These are phyloP conservation scores for Cnidoscolus chayamansa DNA, from an alignment of 441 rosid species.

Conservation along the genomic window DNA sequence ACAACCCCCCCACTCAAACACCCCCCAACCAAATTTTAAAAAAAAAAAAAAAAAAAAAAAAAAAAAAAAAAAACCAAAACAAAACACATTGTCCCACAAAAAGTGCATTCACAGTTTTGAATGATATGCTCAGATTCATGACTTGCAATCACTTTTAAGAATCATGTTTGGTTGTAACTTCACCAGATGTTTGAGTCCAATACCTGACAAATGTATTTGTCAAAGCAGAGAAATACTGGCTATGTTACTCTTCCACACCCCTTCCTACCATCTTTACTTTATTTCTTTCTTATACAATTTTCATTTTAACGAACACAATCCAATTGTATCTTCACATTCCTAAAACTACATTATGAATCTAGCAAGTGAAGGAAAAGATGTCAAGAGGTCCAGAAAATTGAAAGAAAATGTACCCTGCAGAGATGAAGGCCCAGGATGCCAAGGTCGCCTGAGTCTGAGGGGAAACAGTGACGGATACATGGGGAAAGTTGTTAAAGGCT, in stretches of 20 bases:
- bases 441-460: slow-evolving; percentile 73
- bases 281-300: background rate
- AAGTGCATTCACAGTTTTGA: too few relatives aligned
- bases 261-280: background rate
- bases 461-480: slow-evolving; percentile 94
- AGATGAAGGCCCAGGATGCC: slow-evolving; percentile 32
- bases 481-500: slow-evolving; percentile 89
- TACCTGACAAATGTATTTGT: too few relatives aligned
- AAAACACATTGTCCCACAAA: too few relatives aligned
- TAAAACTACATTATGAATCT: background rate
- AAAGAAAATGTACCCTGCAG: slow-evolving; percentile 26
- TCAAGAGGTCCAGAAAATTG: background rate
- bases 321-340: background rate
- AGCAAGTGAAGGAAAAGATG: background rate
- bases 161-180: background rate
- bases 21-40: too few relatives aligned
- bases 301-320: background rate
- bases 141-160: background rate
- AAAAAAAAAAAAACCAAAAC: too few relatives aligned
- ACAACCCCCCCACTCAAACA: too few relatives aligned
- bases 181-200: background rate
- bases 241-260: background rate
- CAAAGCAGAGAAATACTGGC: too few relatives aligned
- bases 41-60: background rate
- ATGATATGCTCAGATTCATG: background rate